Conservation (phyloP, 2,329 filamentous ascomycete genomes). For the Cercospora sesami region DNA sequence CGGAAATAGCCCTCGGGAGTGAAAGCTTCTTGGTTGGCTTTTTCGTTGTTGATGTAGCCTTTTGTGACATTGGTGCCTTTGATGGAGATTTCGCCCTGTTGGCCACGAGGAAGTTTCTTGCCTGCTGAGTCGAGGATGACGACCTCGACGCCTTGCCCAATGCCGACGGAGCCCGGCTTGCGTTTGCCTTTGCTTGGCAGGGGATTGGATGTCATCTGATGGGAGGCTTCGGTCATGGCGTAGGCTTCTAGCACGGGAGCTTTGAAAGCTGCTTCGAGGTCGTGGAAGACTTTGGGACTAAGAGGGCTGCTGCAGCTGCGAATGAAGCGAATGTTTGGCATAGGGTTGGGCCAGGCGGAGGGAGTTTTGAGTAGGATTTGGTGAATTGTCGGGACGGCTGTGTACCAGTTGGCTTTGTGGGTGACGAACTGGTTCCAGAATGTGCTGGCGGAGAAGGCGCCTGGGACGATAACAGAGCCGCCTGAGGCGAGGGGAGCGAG, state of each 20-base stretch:
- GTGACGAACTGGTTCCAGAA: slow-evolving; percentile 79
- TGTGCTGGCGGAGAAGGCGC: slow-evolving; percentile 75
- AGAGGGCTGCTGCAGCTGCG: slow-evolving; percentile 83
- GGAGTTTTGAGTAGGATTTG: slow-evolving; percentile 80
- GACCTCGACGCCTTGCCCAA: slow-evolving; percentile 81
- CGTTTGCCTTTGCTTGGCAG: slow-evolving; percentile 63
- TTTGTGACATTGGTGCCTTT: slow-evolving; percentile 78
- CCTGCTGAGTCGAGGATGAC: slow-evolving; percentile 72
- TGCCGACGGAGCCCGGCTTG: slow-evolving; percentile 77
- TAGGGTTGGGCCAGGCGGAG: slow-evolving; percentile 57
- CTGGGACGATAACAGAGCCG: slow-evolving; percentile 75
- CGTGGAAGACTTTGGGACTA: slow-evolving; percentile 76
- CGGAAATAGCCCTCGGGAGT: slow-evolving; percentile 78
- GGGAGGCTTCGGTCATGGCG: slow-evolving; percentile 87
- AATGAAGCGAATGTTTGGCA: slow-evolving; percentile 78
- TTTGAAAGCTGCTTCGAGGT: slow-evolving; percentile 71
- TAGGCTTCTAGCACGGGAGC: slow-evolving; percentile 87
- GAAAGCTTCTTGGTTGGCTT: slow-evolving; percentile 73
- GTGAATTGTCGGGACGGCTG: slow-evolving; percentile 88
- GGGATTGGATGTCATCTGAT: slow-evolving; percentile 74
- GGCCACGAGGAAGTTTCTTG: slow-evolving; percentile 65
- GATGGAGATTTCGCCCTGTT: slow-evolving; percentile 80
- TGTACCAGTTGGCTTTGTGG: slow-evolving; percentile 85
- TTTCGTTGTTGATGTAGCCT: slow-evolving; percentile 80
- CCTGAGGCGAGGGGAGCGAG: slow-evolving; percentile 73